Evolutionary conservation across 139 green algal species (phyloP).

Genomic region (Pedinophyceae sp.): DNA sequence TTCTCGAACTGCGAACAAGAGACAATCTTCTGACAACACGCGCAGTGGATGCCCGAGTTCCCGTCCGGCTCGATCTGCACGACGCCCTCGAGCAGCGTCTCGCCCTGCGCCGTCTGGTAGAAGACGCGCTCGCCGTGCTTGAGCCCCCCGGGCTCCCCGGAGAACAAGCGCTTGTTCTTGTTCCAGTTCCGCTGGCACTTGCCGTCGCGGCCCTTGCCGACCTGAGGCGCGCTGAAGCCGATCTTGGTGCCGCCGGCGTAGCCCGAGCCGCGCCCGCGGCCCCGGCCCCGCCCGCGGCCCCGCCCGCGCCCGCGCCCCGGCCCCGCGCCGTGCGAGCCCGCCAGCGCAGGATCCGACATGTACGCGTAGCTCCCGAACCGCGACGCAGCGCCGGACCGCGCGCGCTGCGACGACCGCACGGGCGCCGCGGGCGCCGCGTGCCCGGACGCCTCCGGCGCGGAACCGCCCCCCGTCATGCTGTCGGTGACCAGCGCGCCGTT

Average conservation of each 20-base stretch:
- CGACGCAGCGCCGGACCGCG: background rate
- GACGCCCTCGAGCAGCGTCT: constrained; percentile 35
- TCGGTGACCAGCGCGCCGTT: no score
- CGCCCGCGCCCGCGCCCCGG: background rate
- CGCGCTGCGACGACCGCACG: no score
- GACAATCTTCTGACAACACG: constrained; percentile 38
- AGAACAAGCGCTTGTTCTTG: constrained; percentile 58
- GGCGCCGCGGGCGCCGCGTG: no score
- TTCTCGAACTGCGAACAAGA: constrained; percentile 66
- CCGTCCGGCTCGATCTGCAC: constrained; percentile 22
- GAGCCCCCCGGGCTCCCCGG: constrained; percentile 28
- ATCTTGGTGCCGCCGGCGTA: constrained; percentile 10
- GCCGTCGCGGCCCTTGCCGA: constrained; percentile 8
- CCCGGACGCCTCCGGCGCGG: no score
- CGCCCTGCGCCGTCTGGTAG: constrained; percentile 22
- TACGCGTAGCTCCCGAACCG: background rate
- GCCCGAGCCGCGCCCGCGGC: constrained; percentile 6
- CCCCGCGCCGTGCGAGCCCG: no score
- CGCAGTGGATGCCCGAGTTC: constrained; percentile 59
- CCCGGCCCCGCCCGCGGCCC: background rate
- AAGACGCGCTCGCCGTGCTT: constrained; percentile 19
- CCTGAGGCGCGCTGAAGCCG: background rate
- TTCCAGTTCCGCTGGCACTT: constrained; percentile 38
- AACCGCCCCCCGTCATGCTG: no score
- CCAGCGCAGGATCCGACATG: no score